phyloP scores from a whole-genome alignment of 1,139 yeast genomes.

The Diutina neorugosa region DNA sequence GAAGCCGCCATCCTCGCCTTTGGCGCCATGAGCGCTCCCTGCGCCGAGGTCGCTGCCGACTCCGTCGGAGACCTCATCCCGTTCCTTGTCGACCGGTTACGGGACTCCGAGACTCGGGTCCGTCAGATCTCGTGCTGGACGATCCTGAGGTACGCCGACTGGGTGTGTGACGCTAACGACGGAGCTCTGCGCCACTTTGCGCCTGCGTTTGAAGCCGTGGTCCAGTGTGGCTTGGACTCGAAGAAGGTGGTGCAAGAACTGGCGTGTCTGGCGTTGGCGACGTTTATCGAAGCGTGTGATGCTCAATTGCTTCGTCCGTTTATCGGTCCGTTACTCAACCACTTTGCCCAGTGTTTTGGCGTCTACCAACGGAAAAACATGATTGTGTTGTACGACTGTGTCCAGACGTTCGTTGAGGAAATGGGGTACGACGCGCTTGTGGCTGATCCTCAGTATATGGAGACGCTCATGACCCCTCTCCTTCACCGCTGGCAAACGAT shows the following conservation, averaged over 20 bases:
- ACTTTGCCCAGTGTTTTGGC: conserved; percentile 61
- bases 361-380: conserved; percentile 75
- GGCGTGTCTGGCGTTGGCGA: conserved; percentile 80
- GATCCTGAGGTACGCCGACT: conserved; percentile 66
- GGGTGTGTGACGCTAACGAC: conserved; percentile 59
- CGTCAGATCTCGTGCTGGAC: conserved; percentile 96
- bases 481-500: conserved; percentile 69
- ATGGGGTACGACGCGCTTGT: conserved; percentile 46
- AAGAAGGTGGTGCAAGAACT: conserved; percentile 92
- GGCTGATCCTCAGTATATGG: conserved; percentile 43
- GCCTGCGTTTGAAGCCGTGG: conserved; percentile 68
- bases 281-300: conserved; percentile 70
- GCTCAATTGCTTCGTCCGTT: conserved; percentile 42
- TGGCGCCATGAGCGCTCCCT: conserved; percentile 61
- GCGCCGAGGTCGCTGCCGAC: conserved; percentile 56
- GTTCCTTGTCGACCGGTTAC: conserved; percentile 67
- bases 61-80: conserved; percentile 77
- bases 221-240: conserved; percentile 63
- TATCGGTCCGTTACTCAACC: conserved; percentile 46
- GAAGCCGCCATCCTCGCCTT: conserved; percentile 91
- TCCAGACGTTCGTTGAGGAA: conserved; percentile 82
- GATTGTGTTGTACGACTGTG: conserved; percentile 75
- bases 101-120: conserved; percentile 72
- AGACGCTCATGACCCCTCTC: conserved; percentile 65
- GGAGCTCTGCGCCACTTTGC: conserved; percentile 59